phyloP scores from a whole-genome alignment of 495 filamentous ascomycete genomes.

The Staphylotrichum tortipilum region DNA sequence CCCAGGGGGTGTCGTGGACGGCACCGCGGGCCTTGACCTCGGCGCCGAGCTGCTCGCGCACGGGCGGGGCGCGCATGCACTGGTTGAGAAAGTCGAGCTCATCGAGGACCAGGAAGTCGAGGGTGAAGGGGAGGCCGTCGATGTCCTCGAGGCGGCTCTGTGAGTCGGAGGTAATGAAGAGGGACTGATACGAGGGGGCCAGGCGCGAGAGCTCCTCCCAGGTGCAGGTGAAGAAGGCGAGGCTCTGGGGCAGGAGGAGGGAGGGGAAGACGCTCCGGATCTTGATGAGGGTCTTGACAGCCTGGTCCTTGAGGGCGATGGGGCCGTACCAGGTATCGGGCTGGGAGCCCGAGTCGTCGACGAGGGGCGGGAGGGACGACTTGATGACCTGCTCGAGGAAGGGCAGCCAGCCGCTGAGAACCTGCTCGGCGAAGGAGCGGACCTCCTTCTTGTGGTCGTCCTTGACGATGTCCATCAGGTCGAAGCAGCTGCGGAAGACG shows the following conservation, averaged over 20 bases:
- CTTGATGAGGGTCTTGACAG: constrained; percentile 87
- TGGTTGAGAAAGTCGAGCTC: constrained; percentile 89
- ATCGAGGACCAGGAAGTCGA: constrained; percentile 90
- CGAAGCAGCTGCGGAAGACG: constrained; percentile 83
- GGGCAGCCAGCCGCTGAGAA: constrained; percentile 72
- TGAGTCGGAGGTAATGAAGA: constrained; percentile 76
- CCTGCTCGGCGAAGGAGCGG: constrained; percentile 78
- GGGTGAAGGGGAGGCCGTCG: constrained; percentile 83
- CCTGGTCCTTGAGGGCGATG: constrained; percentile 78
- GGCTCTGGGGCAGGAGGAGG: constrained; percentile 70
- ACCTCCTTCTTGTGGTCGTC: constrained; percentile 80
- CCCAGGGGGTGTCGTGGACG: constrained; percentile 57
- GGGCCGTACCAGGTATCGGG: constrained; percentile 61
- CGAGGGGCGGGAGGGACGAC: constrained; percentile 52
- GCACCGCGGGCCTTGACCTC: constrained; percentile 53
- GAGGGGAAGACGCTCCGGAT: constrained; percentile 75
- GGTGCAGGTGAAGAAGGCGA: constrained; percentile 67
- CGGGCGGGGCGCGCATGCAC: constrained; percentile 70
- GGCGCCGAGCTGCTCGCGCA: constrained; percentile 73
- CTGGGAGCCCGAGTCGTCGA: constrained; percentile 26
- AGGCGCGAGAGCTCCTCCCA: constrained; percentile 77
- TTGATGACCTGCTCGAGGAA: constrained; percentile 72
- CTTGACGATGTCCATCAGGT: constrained; percentile 91
- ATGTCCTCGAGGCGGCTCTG: constrained; percentile 84
- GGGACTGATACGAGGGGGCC: constrained; percentile 59